Evolutionary conservation across 2,329 filamentous ascomycete species (phyloP).

Genomic region (Ophiocordyceps australis): DNA sequence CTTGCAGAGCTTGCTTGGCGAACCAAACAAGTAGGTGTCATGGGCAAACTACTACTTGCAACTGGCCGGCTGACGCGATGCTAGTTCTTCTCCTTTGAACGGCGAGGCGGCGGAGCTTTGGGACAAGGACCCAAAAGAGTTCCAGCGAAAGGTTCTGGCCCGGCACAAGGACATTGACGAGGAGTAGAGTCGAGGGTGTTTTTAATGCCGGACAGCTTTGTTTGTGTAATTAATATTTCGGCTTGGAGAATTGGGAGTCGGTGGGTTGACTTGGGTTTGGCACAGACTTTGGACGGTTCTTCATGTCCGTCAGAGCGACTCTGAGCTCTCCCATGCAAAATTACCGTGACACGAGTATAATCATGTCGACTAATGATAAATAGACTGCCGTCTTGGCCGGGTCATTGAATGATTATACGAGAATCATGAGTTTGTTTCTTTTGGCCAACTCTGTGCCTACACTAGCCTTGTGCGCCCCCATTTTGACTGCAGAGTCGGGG

Average conservation of each 20-base stretch:
- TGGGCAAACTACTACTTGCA: neutral
- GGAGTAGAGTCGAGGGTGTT: constrained; percentile 31
- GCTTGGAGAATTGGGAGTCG: neutral
- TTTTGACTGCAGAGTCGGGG: too few species aligned
- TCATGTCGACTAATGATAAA: too few species aligned
- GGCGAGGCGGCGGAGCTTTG: constrained; percentile 92
- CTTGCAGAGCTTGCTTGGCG: constrained; percentile 83
- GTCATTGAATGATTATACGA: too few species aligned
- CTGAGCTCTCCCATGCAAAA: too few species aligned
- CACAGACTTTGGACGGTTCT: neutral
- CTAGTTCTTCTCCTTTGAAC: constrained; percentile 80
- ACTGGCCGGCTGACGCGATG: constrained; percentile 4
- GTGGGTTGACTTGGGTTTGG: neutral
- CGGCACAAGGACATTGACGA: constrained; percentile 48
- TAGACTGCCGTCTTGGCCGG: too few species aligned
- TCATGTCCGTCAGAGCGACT: too few species aligned
- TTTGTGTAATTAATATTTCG: too few species aligned
- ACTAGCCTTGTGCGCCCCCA: too few species aligned
- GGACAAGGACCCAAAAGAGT: constrained; percentile 76
- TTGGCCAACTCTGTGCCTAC: too few species aligned
- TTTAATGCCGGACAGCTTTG: too few species aligned
- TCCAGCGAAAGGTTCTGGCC: constrained; percentile 56
- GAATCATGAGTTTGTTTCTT: too few species aligned
- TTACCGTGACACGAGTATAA: too few species aligned
- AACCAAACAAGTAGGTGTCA: constrained; percentile 82